phyloP scores from a whole-genome alignment of 345 rosid species.

The Aegle marmelos region DNA sequence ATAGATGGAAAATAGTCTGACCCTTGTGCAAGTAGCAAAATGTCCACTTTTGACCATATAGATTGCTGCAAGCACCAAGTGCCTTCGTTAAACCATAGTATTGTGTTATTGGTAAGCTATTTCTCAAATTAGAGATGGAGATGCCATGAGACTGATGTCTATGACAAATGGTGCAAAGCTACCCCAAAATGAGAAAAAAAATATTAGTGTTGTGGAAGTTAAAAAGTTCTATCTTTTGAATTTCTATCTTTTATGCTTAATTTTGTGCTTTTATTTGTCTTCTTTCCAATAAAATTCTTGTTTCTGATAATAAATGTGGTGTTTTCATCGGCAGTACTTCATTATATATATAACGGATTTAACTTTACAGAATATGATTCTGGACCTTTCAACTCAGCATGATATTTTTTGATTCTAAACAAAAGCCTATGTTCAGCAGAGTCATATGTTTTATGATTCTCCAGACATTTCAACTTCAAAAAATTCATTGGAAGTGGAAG shows the following conservation, averaged over 20 bases:
- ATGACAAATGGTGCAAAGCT: background rate
- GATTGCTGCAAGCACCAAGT: background rate
- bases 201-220: background rate
- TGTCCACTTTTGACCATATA: background rate
- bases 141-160: background rate
- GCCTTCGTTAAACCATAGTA: background rate
- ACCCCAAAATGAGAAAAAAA: background rate
- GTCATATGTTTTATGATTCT: background rate
- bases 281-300: background rate
- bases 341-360: background rate
- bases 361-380: background rate
- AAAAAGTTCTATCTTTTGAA: background rate
- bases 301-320: background rate
- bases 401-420: background rate
- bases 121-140: background rate
- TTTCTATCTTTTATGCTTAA: background rate
- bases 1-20: background rate
- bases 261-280: background rate
- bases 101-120: background rate
- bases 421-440: background rate
- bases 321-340: background rate
- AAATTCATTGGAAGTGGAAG: background rate
- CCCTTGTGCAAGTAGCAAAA: background rate
- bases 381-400: background rate
- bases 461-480: background rate